Evolutionary conservation across 2,329 filamentous ascomycete species (phyloP).

Genomic region (Cordyceps fumosorosea): DNA sequence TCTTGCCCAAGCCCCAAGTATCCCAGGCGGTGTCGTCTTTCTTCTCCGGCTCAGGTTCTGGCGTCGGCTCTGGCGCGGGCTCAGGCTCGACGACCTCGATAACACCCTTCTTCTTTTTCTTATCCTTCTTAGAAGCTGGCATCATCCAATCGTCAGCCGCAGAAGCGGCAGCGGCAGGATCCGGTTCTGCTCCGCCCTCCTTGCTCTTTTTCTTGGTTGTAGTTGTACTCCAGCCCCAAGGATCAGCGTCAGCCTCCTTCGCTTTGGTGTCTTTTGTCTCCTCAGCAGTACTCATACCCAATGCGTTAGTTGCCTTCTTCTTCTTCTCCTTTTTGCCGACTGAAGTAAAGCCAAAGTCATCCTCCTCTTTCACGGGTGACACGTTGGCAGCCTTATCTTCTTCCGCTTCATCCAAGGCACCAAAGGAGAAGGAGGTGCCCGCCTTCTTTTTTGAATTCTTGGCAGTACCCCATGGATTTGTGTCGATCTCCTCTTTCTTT

Average conservation of each 20-base stretch:
- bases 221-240: constrained; percentile 26
- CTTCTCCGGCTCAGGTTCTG: constrained; percentile 23
- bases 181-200: constrained; percentile 21
- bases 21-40: constrained; percentile 28
- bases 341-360: constrained; percentile 25
- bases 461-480: constrained; percentile 44
- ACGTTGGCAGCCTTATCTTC: constrained; percentile 29
- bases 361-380: constrained; percentile 27
- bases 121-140: constrained; percentile 27
- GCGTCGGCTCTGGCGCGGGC: constrained; percentile 16
- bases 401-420: constrained; percentile 33
- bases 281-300: constrained; percentile 29
- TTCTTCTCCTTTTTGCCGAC: constrained; percentile 37
- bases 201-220: constrained; percentile 37
- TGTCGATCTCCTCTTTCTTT: constrained; percentile 35
- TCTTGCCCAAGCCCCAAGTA: constrained; percentile 21
- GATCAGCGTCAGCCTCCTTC: constrained; percentile 24
- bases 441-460: constrained; percentile 46
- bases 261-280: constrained; percentile 24
- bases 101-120: constrained; percentile 31
- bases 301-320: constrained; percentile 30
- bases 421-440: constrained; percentile 41
- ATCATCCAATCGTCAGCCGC: constrained; percentile 20
- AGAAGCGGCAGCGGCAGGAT: constrained; percentile 19
- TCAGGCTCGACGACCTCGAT: constrained; percentile 20